phyloP scores from a whole-genome alignment of 805 yeast genomes.

The Yarrowia osloensis region DNA sequence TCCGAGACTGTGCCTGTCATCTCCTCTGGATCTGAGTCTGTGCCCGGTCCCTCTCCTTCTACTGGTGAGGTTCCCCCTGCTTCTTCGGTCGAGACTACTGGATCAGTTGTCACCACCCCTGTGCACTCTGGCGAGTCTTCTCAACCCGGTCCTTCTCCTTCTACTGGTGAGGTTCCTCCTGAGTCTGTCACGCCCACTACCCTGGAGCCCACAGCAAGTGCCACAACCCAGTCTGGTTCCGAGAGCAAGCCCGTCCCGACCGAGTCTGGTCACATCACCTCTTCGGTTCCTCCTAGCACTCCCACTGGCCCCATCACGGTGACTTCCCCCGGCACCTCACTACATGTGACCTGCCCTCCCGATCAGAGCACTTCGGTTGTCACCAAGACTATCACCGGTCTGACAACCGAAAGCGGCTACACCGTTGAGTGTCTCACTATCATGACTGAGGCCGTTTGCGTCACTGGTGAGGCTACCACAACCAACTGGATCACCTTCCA shows the following conservation, averaged over 20 bases:
- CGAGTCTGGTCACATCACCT: neutral
- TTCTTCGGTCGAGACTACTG: neutral
- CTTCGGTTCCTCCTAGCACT: neutral
- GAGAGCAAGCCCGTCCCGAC: neutral
- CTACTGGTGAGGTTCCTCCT: neutral
- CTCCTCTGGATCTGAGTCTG: too few relatives aligned
- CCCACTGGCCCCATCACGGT: slow-evolving; percentile 1
- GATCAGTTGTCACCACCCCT: neutral
- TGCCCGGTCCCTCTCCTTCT: neutral
- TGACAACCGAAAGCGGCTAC: neutral
- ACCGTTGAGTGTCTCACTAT: slow-evolving; percentile 6
- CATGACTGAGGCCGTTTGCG: slow-evolving; percentile 7
- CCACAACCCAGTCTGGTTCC: neutral
- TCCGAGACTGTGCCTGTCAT: too few relatives aligned
- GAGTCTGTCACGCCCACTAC: neutral
- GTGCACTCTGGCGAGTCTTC: neutral
- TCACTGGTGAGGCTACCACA: neutral
- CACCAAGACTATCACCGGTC: neutral
- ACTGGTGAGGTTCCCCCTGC: too few relatives aligned
- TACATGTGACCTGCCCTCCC: neutral
- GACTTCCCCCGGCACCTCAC: neutral
- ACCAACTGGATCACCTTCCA: slow-evolving; percentile 20
- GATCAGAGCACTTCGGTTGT: neutral
- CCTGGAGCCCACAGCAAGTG: slow-evolving; percentile 6
- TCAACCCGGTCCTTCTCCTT: neutral